phyloP scores from a whole-genome alignment of 139 green algal species.

The Coccomyxa sp. region DNA sequence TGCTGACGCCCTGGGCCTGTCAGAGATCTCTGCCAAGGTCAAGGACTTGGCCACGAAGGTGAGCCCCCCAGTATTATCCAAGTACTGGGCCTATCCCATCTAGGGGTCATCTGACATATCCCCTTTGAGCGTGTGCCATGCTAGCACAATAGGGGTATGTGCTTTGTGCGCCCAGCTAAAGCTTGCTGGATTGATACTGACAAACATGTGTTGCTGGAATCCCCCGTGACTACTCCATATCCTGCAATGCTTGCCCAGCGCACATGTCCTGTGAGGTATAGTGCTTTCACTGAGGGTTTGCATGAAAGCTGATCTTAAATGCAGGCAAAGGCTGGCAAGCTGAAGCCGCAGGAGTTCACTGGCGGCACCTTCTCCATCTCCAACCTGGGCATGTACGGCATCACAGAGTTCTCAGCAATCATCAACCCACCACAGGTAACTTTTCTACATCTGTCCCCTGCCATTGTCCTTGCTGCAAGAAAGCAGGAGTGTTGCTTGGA shows the following conservation, averaged over 20 bases:
- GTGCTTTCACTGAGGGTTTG: background rate
- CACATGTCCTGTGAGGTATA: too few species aligned
- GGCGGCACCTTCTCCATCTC: slow-evolving; percentile 91
- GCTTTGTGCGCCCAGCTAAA: too few species aligned
- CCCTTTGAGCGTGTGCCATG: background rate
- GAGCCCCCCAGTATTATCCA: background rate
- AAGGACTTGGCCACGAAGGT: slow-evolving; percentile 71
- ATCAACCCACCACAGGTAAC: slow-evolving; percentile 89
- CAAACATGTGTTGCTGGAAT: too few species aligned
- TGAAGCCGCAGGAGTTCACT: slow-evolving; percentile 82
- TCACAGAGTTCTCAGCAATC: slow-evolving; percentile 93
- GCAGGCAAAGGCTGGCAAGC: slow-evolving; percentile 82
- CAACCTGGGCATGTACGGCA: slow-evolving; percentile 94
- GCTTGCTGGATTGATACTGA: too few species aligned
- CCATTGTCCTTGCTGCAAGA: background rate
- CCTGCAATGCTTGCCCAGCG: too few species aligned
- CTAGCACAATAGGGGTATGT: too few species aligned
- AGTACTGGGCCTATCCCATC: background rate
- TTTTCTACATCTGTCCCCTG: background rate
- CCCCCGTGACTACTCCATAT: too few species aligned
- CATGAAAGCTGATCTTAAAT: background rate
- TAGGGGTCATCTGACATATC: background rate
- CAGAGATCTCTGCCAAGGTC: slow-evolving; percentile 67
- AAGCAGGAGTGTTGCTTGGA: background rate
- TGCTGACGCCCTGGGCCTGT: slow-evolving; percentile 65